Conservation (phyloP, 768 basidiomycete genomes). For the Infundibulicybe gibba region DNA sequence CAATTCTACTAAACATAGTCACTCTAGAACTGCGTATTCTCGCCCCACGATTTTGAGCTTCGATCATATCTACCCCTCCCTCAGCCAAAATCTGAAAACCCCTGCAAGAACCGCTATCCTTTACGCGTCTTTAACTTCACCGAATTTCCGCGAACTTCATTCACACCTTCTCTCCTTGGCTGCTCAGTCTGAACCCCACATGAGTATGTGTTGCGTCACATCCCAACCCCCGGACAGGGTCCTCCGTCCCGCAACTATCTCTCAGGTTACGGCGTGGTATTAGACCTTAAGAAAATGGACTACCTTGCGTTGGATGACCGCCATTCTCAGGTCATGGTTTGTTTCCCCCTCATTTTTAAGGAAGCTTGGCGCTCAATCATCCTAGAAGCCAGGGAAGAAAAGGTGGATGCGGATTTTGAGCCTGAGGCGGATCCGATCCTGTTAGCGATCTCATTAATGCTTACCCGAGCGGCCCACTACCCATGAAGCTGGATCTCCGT, state of each 20-base stretch:
- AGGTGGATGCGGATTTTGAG: conserved; percentile 17
- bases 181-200: conserved; percentile 34
- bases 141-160: conserved; percentile 72
- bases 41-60: conserved; percentile 61
- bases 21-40: conserved; percentile 21
- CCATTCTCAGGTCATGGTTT: conserved; percentile 24
- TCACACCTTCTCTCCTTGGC: conserved; percentile 53
- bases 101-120: conserved; percentile 70
- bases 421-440: conserved; percentile 26
- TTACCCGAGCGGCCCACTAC: conserved; percentile 35
- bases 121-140: conserved; percentile 65
- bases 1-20: background rate
- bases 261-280: conserved; percentile 86
- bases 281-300: conserved; percentile 96
- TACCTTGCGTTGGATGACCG: conserved; percentile 94
- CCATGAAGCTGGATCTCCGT: conserved; percentile 37
- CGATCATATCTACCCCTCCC: conserved; percentile 69
- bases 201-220: conserved; percentile 80
- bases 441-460: conserved; percentile 34
- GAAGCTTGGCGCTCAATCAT: background rate
- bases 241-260: conserved; percentile 41
- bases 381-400: conserved; percentile 6
- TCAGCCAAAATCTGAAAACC: conserved; percentile 34
- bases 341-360: background rate
- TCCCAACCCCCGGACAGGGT: conserved; percentile 34